Evolutionary conservation across 1,284 basidiomycete species (phyloP).

Genomic region (Ceratobasidium sp.): DNA sequence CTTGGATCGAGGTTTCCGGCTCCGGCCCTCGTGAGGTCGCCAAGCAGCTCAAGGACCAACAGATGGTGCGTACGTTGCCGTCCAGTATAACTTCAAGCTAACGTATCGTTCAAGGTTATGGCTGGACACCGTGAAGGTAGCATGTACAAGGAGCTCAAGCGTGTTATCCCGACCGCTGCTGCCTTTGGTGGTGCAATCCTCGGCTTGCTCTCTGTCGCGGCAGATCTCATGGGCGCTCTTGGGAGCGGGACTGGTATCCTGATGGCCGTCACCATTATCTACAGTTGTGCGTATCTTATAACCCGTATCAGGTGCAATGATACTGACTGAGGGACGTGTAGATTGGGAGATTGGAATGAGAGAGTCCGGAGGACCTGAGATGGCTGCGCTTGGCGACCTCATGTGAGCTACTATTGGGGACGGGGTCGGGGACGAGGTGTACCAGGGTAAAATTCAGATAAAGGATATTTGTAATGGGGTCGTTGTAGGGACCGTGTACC

Average conservation of each 20-base stretch:
- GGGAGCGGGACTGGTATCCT: slow-evolving; percentile 98
- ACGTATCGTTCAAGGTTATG: slow-evolving; percentile 76
- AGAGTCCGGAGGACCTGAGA: slow-evolving; percentile 80
- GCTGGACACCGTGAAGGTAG: slow-evolving; percentile 96
- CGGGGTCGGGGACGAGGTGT: not conserved
- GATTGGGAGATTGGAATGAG: slow-evolving; percentile 85
- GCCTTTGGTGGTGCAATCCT: slow-evolving; percentile 97
- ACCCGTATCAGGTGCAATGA: not conserved
- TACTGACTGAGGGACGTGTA: slow-evolving; percentile 52
- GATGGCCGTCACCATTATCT: slow-evolving; percentile 98
- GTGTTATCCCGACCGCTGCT: slow-evolving; percentile 96
- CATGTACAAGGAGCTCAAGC: slow-evolving; percentile 99
- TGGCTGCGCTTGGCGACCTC: slow-evolving; percentile 75
- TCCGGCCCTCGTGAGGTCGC: slow-evolving; percentile 96
- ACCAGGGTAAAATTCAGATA: slow-evolving; percentile 22
- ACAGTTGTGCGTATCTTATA: slow-evolving; percentile 77
- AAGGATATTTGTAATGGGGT: slow-evolving; percentile 16
- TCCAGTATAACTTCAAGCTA: not conserved
- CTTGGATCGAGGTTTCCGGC: slow-evolving; percentile 99
- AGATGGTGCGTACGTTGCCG: slow-evolving; percentile 73
- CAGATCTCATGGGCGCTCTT: slow-evolving; percentile 97
- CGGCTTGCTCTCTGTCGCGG: slow-evolving; percentile 91
- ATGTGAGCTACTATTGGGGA: slow-evolving; percentile 24
- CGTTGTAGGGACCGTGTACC: slow-evolving; percentile 34
- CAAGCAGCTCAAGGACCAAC: slow-evolving; percentile 98